Base-by-base conservation (phyloP, 2,329 filamentous ascomycete genomes). In the Neonectria ditissima region DNA sequence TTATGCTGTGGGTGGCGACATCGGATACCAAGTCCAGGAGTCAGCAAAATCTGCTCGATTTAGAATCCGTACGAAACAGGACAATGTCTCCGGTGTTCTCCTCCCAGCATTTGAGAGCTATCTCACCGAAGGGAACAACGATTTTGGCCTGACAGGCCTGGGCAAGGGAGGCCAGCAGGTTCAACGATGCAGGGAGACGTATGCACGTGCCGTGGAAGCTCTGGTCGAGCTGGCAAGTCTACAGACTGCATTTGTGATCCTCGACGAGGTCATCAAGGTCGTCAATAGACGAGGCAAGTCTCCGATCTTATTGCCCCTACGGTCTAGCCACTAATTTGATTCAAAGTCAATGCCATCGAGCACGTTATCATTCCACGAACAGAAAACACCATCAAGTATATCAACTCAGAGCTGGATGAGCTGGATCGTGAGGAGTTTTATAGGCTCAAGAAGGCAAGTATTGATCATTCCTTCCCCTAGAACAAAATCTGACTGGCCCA, bases 381-480 rank as follows among this genome's bases (percentile, higher is more conserved):
- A 14, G 96, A 99, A 79, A 99, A 98, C 76, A 99, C 96, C n/a
- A 99, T 99, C 84, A 97, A 97, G 82, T 99, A 98, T 76, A 98
- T 98, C 86, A 98, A 98, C 82, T 97, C 95, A 1, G 96, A 99
- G 79, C 87, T 99, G 16, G 96, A 99, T 77, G 96, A 99, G 81
- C 85, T 99, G 54, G 97, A 98, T 80, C 89, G 96, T 84, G 96
- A 98, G 79, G 96, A 99, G 78, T 99, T 99, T 79, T 99, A 97
- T 81, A 87, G 96, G 69, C 81, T 99, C 76, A 99, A 99, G 83
- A 99, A 99, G 85, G 82, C 75, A 65, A 47, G 70, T 52, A 26
- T 41, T 14, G 3, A 20, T 10, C 13, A 34, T 24, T 28, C 4
- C 9, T n/a, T 28, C 16, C 14, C 1, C 26, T 24, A 20, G 10